These are phyloP conservation scores for Triticum turgidum DNA, from an alignment of 176 grass and related monocot species.

Conservation along the genomic window DNA sequence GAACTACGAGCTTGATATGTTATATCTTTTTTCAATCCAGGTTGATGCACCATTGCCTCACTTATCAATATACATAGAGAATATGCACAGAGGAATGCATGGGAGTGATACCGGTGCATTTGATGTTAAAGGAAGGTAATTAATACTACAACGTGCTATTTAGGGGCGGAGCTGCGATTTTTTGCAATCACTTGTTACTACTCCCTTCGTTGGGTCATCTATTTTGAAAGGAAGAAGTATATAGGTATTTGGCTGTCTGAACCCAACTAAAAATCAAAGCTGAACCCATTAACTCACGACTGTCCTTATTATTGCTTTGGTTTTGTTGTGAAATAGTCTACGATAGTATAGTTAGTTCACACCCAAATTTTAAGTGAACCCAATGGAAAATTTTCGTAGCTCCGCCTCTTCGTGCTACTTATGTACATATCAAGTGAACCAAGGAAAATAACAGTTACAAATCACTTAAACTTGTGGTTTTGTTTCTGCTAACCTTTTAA, in stretches of 20 bases:
- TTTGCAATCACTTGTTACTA: no score
- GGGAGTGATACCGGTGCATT: constrained; percentile 64
- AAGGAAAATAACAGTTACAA: background rate
- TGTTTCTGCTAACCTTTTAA: background rate
- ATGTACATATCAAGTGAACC: background rate
- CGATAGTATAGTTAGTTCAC: background rate
- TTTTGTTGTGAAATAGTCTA: background rate
- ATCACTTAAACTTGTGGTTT: background rate
- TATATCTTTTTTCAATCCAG: no score
- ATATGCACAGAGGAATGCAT: constrained; percentile 65
- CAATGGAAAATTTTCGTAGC: background rate
- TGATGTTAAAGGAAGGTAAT: constrained; percentile 50
- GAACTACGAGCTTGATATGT: background rate
- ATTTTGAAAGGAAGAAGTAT: no score
- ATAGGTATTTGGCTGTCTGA: no score
- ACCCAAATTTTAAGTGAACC: background rate
- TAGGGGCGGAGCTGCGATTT: no score
- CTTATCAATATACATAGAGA: constrained; percentile 43
- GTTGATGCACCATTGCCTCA: constrained; percentile 16
- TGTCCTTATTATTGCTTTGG: background rate
- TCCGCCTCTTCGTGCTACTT: background rate
- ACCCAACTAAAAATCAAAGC: no score
- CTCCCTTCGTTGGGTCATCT: no score
- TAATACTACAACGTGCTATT: background rate
- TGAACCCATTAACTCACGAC: background rate